Conservation (phyloP, 768 basidiomycete species). For the Russula sp. region DNA sequence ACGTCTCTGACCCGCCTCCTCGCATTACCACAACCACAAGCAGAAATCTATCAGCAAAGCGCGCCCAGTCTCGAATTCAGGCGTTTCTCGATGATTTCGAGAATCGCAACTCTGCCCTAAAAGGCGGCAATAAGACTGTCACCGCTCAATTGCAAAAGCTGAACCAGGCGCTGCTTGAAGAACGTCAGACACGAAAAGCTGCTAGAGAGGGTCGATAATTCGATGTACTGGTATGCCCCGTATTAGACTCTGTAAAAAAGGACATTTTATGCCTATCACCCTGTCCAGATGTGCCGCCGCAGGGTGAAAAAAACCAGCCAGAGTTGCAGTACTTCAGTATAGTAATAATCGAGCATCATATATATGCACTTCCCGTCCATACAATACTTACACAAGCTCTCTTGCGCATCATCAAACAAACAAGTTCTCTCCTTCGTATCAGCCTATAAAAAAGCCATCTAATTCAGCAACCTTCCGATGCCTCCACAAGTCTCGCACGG, state of each 20-base stretch:
- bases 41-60: conserved; percentile 25
- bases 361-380: not conserved
- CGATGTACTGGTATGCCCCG: not conserved
- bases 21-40: conserved; percentile 4
- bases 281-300: not conserved
- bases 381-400: not conserved
- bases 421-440: not conserved
- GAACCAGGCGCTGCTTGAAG: conserved; percentile 29
- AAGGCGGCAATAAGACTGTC: conserved; percentile 31
- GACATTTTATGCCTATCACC: not conserved
- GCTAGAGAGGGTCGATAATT: not conserved
- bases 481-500: conserved; percentile 57
- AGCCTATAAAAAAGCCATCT: not conserved
- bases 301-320: not conserved
- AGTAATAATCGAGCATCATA: not conserved
- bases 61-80: conserved; percentile 25
- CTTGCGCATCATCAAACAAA: not conserved
- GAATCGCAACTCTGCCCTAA: conserved; percentile 26
- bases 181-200: conserved; percentile 18
- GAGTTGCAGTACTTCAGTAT: not conserved
- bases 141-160: conserved; percentile 32
- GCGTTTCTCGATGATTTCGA: conserved; percentile 30
- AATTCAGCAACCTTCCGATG: conserved; percentile 39
- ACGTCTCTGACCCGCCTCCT: conserved; percentile 23
- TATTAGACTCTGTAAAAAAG: not conserved